Evolutionary conservation across 306 rosid genomes (phyloP), one percentile per base, ranked within the genome.

Genomic region (Nissolia schottii): DNA sequence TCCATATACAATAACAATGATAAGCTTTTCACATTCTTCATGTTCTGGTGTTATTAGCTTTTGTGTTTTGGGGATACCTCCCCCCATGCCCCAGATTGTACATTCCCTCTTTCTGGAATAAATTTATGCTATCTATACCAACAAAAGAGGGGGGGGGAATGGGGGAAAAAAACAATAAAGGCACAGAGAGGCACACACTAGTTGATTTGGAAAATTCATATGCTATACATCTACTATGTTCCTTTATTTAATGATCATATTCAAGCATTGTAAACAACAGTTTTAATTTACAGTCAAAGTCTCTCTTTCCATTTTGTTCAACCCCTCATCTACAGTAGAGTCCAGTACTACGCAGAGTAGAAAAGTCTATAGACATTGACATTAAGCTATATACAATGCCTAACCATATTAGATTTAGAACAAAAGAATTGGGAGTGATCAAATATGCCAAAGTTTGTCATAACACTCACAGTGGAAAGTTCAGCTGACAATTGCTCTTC

Each of bases 401-500:
- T 68, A 35, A 35, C 54, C 14, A 62, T 46, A 38, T 54, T 5
- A 71, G 8, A 71, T n/a, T n/a, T 45, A 45, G 8, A 43, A 19
- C 12, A 5, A 43, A 40, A 43, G 50, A 43, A 14, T 4, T 14
- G 22, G 23, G 45, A 8, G 13, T 22, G 31, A 18, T 1, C 31
- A 23, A 16, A 32, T 43, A 57, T 56, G 70, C 57, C 38, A 58
- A 57, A 38, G 48, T 13, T 49, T 55, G 46, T 53, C 31, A 79
- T 14, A 43, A 37, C 68, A 80, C 98, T 85, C 81, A 94, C 97
- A 77, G 96, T 91, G 40, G 95, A 80, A 27, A 94, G 88, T 79
- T 94, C 99, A 28, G 96, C 85, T 60, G 82, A 80, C 46, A 88
- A 82, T 72, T 76, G 88, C 71, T 82, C 91, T 82, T 94, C 99